Evolutionary conservation across 306 rosid species (phyloP).

Genomic region (Ziziphus jujuba): DNA sequence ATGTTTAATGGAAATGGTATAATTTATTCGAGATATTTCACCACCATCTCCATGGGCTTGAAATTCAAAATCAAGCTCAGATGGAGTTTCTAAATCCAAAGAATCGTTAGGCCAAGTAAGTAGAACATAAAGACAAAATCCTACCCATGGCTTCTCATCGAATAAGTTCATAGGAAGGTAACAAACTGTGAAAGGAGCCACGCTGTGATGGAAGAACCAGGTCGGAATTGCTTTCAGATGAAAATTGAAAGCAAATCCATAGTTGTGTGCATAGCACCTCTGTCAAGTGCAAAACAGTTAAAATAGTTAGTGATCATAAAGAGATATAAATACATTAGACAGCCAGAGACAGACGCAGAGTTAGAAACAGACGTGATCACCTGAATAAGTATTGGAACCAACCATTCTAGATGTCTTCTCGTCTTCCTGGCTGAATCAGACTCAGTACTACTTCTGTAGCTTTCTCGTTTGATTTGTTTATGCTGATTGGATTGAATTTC

Average conservation of each 20-base stretch:
- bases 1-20: background rate
- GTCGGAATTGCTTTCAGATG: background rate
- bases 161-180: background rate
- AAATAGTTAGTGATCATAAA: too few relatives aligned
- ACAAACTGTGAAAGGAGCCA: background rate
- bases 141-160: slow-evolving; percentile 1
- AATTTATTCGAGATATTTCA: too few relatives aligned
- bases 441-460: background rate
- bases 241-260: background rate
- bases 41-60: too few relatives aligned
- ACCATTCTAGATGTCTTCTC: too few relatives aligned
- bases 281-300: background rate
- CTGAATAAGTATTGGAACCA: background rate
- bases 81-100: background rate
- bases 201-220: slow-evolving; percentile 11
- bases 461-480: too few relatives aligned
- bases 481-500: too few relatives aligned
- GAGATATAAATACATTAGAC: background rate
- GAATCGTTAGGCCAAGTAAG: background rate
- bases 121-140: background rate
- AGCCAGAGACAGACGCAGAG: too few relatives aligned
- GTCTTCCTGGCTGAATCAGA: background rate
- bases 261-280: background rate
- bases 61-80: background rate
- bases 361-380: background rate